A percentile compares a stretch with the other conserved stretches of the same genome.
phyloP scores from a whole-genome alignment of 768 basidiomycete genomes.

The Boletus rubropictus region DNA sequence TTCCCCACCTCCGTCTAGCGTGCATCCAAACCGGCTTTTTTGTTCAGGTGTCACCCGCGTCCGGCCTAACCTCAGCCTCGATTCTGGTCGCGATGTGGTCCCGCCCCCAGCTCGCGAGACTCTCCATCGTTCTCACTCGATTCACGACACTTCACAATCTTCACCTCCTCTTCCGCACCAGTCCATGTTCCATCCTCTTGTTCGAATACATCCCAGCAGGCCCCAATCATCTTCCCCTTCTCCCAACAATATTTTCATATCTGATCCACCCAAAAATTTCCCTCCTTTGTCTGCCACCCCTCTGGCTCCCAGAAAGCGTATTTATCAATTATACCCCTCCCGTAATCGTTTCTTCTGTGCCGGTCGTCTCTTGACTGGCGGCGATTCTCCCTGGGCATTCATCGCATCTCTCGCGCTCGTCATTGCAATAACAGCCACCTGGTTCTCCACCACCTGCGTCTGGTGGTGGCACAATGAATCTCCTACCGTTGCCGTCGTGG shows the following conservation, averaged over 20 bases:
- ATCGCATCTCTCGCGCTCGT: slow-evolving; percentile 55
- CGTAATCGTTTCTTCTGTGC: slow-evolving; percentile 69
- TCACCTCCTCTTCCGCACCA: slow-evolving; percentile 9
- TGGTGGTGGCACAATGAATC: slow-evolving; percentile 86
- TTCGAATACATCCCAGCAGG: slow-evolving; percentile 23
- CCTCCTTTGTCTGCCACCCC: slow-evolving; percentile 35
- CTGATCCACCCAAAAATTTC: slow-evolving; percentile 27
- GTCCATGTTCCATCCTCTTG: slow-evolving; percentile 20
- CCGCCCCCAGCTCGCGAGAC: slow-evolving; percentile 1
- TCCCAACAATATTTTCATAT: slow-evolving; percentile 26
- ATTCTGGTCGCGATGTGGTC: slow-evolving; percentile 38
- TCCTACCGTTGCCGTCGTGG: slow-evolving; percentile 61
- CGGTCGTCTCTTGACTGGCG: slow-evolving; percentile 75
- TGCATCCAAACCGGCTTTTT: slow-evolving; percentile 3
- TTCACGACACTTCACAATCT: slow-evolving; percentile 6
- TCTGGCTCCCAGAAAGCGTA: slow-evolving; percentile 35
- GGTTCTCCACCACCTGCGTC: slow-evolving; percentile 83
- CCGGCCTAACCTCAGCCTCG: slow-evolving; percentile 47
- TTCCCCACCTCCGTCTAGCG: background rate
- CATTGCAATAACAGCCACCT: slow-evolving; percentile 66
- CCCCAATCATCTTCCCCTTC: slow-evolving; percentile 24
- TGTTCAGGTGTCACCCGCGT: slow-evolving; percentile 52
- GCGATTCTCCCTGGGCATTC: slow-evolving; percentile 83
- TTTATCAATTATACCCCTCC: slow-evolving; percentile 63
- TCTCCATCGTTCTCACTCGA: slow-evolving; percentile 7